Evolutionary conservation across 2,329 filamentous ascomycete species (phyloP).

Genomic region (Neocatenulostroma microsporum): DNA sequence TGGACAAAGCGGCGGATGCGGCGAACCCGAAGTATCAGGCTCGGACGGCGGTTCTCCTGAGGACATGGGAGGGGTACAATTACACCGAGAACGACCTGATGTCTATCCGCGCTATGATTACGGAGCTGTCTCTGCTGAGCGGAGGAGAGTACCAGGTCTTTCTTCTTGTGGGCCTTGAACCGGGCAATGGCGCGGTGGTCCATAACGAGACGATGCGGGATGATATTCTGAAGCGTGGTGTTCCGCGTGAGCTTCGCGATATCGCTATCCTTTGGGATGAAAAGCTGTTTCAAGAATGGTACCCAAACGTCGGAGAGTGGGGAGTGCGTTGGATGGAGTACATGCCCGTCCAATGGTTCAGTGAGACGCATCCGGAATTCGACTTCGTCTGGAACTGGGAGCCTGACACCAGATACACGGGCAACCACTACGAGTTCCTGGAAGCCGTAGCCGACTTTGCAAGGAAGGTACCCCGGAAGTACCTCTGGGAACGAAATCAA

Average conservation of each 20-base stretch:
- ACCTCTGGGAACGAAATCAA: conserved; percentile 52
- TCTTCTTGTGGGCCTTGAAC: conserved; percentile 62
- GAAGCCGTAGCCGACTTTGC: conserved; percentile 53
- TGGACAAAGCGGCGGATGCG: conserved; percentile 24
- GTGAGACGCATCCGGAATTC: conserved; percentile 67
- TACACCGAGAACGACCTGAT: conserved; percentile 42
- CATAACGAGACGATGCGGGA: conserved; percentile 43
- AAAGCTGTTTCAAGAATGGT: conserved; percentile 54
- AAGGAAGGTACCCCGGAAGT: conserved; percentile 48
- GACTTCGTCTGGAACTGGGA: conserved; percentile 82
- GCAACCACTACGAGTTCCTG: conserved; percentile 74
- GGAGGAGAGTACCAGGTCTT: conserved; percentile 44
- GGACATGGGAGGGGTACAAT: conserved; percentile 40
- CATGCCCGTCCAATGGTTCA: conserved; percentile 68
- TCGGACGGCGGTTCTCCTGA: conserved; percentile 40
- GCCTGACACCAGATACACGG: conserved; percentile 70
- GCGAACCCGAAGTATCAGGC: conserved; percentile 24
- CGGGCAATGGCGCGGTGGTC: conserved; percentile 53
- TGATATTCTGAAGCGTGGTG: conserved; percentile 51
- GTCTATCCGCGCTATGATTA: conserved; percentile 40
- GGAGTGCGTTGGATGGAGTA: conserved; percentile 53
- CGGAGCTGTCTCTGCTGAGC: conserved; percentile 38
- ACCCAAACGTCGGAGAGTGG: conserved; percentile 48
- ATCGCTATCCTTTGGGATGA: conserved; percentile 71
- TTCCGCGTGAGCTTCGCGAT: conserved; percentile 61